Evolutionary conservation across 164 flowering plant species (phyloP).

Genomic region (Chloranthus sessilifolius): DNA sequence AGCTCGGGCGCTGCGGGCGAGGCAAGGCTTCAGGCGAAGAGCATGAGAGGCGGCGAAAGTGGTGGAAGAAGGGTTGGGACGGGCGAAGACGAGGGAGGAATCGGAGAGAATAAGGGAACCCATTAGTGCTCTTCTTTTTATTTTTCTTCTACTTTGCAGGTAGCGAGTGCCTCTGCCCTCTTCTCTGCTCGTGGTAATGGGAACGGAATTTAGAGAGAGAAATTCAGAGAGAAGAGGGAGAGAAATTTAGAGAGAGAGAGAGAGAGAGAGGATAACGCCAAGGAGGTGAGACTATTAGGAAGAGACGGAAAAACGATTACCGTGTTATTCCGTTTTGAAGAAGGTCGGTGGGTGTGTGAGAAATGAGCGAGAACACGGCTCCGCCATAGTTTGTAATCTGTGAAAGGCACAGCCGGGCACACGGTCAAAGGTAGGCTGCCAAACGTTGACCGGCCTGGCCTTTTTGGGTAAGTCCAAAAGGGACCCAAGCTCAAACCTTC

Average conservation of each 20-base stretch:
- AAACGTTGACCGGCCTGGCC: too few species aligned
- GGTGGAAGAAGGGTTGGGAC: constrained; percentile 9
- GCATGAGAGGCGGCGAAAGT: constrained; percentile 5
- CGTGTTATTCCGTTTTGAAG: too few species aligned
- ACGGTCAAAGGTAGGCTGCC: too few species aligned
- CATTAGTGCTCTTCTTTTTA: constrained; percentile 1
- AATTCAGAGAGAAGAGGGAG: constrained; percentile 3
- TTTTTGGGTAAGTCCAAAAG: too few species aligned
- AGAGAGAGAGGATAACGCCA: constrained; percentile 14
- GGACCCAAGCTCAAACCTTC: too few species aligned
- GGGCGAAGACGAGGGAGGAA: constrained; percentile 17
- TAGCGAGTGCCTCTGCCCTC: background rate
- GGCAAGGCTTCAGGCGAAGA: constrained; percentile 14
- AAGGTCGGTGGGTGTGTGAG: too few species aligned
- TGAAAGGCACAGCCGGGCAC: too few species aligned
- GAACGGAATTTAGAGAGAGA: background rate
- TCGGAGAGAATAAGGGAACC: constrained; percentile 16
- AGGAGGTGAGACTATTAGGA: constrained; percentile 2
- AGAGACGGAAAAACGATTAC: too few species aligned
- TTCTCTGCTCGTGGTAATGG: background rate
- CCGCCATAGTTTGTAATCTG: too few species aligned
- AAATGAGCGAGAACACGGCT: too few species aligned
- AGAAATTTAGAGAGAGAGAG: constrained; percentile 11
- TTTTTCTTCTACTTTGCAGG: background rate
- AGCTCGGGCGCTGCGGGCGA: background rate